Evolutionary conservation across 163 green algal genomes (phyloP).

Genomic region (Chloromonas sp.): DNA sequence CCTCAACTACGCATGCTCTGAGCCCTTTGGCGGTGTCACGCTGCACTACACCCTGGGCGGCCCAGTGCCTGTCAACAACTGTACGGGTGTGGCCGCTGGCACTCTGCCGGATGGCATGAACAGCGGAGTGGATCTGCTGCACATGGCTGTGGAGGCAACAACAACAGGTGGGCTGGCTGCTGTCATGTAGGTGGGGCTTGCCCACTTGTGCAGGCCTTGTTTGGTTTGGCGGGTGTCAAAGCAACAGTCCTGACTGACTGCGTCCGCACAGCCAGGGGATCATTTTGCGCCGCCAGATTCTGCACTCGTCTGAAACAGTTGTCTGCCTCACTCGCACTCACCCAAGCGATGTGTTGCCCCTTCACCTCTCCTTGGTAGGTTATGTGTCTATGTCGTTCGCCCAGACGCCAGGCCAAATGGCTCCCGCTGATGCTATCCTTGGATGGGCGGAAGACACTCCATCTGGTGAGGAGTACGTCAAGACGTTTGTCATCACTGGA

Average conservation of each 20-base stretch:
- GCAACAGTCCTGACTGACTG: too few relatives aligned
- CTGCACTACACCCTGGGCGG: neutral
- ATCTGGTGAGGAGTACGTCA: neutral
- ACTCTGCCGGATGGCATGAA: neutral
- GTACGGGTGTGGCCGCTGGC: neutral
- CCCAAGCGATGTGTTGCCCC: neutral
- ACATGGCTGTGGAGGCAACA: neutral
- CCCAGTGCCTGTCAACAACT: neutral
- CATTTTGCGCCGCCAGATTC: too few relatives aligned
- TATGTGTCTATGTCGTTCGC: conserved; percentile 16
- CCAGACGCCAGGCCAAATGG: conserved; percentile 5
- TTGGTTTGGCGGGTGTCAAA: too few relatives aligned
- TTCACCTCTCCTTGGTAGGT: neutral
- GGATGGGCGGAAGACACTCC: conserved; percentile 5
- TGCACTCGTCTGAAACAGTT: neutral
- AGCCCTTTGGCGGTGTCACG: neutral
- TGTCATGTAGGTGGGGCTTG: neutral
- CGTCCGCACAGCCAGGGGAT: too few relatives aligned
- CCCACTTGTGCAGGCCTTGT: neutral
- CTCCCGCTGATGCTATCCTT: conserved; percentile 9
- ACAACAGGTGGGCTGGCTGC: neutral
- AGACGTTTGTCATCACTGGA: neutral
- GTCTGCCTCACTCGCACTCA: neutral
- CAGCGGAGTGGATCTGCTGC: neutral
- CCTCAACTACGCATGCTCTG: neutral